A percentile compares a stretch with the other conserved stretches of the same genome.
phyloP scores from a whole-genome alignment of 164 flowering plant genomes.

The Berberis thunbergii region DNA sequence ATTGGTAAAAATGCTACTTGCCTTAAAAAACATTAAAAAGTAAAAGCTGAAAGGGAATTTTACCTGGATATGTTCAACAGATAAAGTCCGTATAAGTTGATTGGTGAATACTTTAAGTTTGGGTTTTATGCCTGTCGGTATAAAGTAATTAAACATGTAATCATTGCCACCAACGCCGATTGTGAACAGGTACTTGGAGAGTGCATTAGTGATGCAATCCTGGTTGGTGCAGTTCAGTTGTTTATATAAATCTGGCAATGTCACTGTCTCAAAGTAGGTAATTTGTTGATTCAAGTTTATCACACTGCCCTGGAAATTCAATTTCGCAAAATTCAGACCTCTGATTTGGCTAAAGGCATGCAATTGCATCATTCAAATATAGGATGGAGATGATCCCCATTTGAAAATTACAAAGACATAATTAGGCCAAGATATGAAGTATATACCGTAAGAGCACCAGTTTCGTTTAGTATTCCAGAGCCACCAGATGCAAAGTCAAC shows the following conservation, averaged over 20 bases:
- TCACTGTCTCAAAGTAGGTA: slow-evolving; percentile 37
- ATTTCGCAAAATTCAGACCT: not conserved
- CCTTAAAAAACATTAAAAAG: not conserved
- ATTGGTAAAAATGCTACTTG: no score
- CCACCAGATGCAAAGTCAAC: slow-evolving; percentile 62
- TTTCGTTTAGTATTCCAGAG: slow-evolving; percentile 53
- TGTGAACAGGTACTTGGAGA: slow-evolving; percentile 39
- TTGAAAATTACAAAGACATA: not conserved
- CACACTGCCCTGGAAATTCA: slow-evolving; percentile 20
- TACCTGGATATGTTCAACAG: slow-evolving; percentile 40
- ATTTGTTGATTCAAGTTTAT: slow-evolving; percentile 40
- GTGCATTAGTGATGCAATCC: not conserved
- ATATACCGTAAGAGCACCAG: slow-evolving; percentile 37
- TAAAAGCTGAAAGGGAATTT: not conserved
- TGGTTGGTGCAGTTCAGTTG: slow-evolving; percentile 15
- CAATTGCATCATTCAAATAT: no score
- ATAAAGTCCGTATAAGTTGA: slow-evolving; percentile 26
- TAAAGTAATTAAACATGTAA: slow-evolving; percentile 47
- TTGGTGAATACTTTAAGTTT: slow-evolving; percentile 37
- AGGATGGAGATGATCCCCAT: no score
- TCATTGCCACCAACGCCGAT: slow-evolving; percentile 57
- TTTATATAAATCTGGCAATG: slow-evolving; percentile 28
- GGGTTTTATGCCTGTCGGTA: slow-evolving; percentile 9
- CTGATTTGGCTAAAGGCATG: not conserved
- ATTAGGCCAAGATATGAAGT: slow-evolving; percentile 1